Base-by-base conservation (phyloP, 1,284 basidiomycete genomes). In the Fomitiporia mediterranea region DNA sequence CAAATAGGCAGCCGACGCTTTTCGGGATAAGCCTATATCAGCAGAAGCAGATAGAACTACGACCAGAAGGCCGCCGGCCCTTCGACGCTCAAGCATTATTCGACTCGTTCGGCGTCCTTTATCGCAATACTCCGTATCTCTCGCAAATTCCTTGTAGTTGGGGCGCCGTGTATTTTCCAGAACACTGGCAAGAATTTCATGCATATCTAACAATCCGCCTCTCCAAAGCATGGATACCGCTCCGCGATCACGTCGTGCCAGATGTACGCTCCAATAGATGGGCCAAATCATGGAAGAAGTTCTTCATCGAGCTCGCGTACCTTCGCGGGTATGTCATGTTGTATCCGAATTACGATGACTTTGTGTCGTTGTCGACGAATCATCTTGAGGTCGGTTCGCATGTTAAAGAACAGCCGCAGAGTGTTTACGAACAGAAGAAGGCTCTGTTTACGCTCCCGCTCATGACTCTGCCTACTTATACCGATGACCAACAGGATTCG, bases 161-260 rank as follows among this genome's bases (percentile, higher is more conserved):
- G 91, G 91, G 90, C n/a, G 91, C 89, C 1, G 75, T 90, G 42
- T 93, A 92, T 71, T 93, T 93, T 66, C 90, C 91, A 2, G 81
- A 89, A 61, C 84, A 86, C 62, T 93, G 90, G 90, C 77, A 81
- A 60, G 86, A 89, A 67, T 93, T 93, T 66, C 89, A 93, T 68
- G 70, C 75, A 46, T 93, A 89, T 65, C 80, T 93, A 55, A 65
- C 79, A 34, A 66, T 79, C 27, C 82, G 90, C n/a, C 77, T 91
- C 23, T 78, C 81, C 4, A 75, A 80, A 56, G 54, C 66, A 34
- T 66, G 68, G 46, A 63, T 81, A 52, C 66, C 74, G 8, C 70
- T 83, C 52, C 67, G 72, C 3, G 68, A 70, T 30, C 60, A 71
- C 34, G 72, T 92, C 60, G 87, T 91, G 19, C 86, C 86, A 0